These are phyloP conservation scores for Xylariales sp. DNA, from an alignment of 2,329 filamentous ascomycete species.

Conservation along the genomic window DNA sequence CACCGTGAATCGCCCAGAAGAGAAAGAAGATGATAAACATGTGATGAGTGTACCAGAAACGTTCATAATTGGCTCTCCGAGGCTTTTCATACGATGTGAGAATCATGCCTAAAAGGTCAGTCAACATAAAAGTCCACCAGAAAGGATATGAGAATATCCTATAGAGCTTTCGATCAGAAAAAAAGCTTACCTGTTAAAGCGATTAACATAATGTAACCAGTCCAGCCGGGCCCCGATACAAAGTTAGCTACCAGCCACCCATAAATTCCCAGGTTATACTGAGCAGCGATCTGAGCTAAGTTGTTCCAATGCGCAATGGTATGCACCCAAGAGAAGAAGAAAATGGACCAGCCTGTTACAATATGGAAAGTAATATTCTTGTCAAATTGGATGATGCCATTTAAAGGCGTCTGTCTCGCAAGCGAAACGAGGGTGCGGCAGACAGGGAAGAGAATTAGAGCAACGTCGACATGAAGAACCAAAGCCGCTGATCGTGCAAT, in stretches of 20 bases:
- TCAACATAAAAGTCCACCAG: too few species aligned
- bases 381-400: conserved; percentile 83
- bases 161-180: too few species aligned
- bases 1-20: conserved; percentile 86
- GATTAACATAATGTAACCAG: conserved; percentile 79
- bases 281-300: conserved; percentile 69
- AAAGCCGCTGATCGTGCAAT: conserved; percentile 73
- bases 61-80: conserved; percentile 76
- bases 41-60: conserved; percentile 89
- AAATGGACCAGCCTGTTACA: conserved; percentile 79
- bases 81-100: conserved; percentile 73
- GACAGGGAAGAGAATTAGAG: conserved; percentile 74
- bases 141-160: too few species aligned
- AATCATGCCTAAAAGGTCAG: conserved; percentile 77
- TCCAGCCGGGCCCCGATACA: conserved; percentile 77
- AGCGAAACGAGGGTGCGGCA: conserved; percentile 82
- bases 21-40: conserved; percentile 85
- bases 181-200: conserved; percentile 73
- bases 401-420: conserved; percentile 73
- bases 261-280: conserved; percentile 72
- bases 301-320: conserved; percentile 87
- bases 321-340: conserved; percentile 85
- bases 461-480: conserved; percentile 77
- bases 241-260: conserved; percentile 77
- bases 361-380: conserved; percentile 90